phyloP scores from a whole-genome alignment of 306 rosid genomes.

The Trifolium repens region DNA sequence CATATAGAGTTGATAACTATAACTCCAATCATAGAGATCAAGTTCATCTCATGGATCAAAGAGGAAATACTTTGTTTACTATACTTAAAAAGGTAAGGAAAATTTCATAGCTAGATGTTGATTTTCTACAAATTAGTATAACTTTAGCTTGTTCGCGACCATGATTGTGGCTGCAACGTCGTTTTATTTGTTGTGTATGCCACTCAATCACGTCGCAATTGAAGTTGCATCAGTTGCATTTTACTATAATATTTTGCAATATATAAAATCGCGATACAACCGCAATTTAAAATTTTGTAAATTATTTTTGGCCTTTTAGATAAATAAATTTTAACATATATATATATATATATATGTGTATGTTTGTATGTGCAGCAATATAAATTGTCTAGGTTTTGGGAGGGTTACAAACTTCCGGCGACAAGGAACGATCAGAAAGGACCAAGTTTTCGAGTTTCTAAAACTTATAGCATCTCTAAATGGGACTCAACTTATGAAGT shows the following conservation, averaged over 20 bases:
- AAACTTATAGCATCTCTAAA: conserved; percentile 45
- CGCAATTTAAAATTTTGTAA: neutral
- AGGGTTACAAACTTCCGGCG: conserved; percentile 59
- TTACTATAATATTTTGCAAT: neutral
- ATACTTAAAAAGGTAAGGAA: conserved; percentile 60
- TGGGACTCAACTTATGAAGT: conserved; percentile 54
- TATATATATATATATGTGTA: too few relatives aligned
- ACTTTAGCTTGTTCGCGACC: neutral
- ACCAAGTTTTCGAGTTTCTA: conserved; percentile 58
- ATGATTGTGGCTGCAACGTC: neutral
- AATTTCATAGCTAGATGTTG: neutral
- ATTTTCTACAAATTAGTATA: neutral
- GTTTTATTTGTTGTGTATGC: neutral
- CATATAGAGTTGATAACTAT: conserved; percentile 74
- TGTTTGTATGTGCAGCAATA: conserved; percentile 44
- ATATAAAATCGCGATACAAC: neutral
- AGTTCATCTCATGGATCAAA: conserved; percentile 75
- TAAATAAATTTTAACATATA: neutral
- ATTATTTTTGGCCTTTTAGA: neutral
- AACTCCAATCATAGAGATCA: conserved; percentile 51
- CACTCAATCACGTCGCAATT: neutral
- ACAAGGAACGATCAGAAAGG: conserved; percentile 43
- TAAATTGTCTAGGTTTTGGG: conserved; percentile 58
- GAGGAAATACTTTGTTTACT: conserved; percentile 62
- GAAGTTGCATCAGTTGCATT: neutral